phyloP scores from a whole-genome alignment of 345 rosid genomes.

The Cochlearia excelsa region DNA sequence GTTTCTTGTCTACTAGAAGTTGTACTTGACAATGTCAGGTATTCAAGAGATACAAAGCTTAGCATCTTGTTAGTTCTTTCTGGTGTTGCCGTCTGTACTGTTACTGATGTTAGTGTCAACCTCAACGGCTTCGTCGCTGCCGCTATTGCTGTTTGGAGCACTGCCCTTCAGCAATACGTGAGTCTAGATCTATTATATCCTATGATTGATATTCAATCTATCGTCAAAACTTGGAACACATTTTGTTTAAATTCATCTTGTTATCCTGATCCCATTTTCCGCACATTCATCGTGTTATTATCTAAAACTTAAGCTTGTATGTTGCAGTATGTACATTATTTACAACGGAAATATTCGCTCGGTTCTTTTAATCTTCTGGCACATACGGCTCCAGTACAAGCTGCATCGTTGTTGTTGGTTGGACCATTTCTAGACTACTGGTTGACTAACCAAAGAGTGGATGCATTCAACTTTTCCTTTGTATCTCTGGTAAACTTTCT shows the following conservation, averaged over 20 bases:
- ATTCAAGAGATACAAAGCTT: slow-evolving; percentile 95
- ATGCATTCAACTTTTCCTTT: slow-evolving; percentile 56
- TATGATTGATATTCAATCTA: background rate
- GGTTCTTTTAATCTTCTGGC: slow-evolving; percentile 92
- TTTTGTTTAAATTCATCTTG: background rate
- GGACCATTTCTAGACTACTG: slow-evolving; percentile 93
- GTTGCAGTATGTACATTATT: slow-evolving; percentile 88
- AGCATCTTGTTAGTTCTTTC: slow-evolving; percentile 86
- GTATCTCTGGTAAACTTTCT: slow-evolving; percentile 59
- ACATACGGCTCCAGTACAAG: slow-evolving; percentile 97
- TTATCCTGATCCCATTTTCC: background rate
- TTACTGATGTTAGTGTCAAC: slow-evolving; percentile 97
- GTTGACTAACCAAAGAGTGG: slow-evolving; percentile 76
- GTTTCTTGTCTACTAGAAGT: slow-evolving; percentile 95
- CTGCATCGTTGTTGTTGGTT: slow-evolving; percentile 67
- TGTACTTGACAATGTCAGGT: slow-evolving; percentile 82
- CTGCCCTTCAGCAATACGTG: slow-evolving; percentile 95
- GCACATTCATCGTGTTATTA: background rate
- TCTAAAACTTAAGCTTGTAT: background rate
- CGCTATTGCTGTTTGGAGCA: slow-evolving; percentile 94
- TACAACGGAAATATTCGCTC: slow-evolving; percentile 80
- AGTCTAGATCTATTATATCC: slow-evolving; percentile 31
- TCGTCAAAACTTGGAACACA: background rate
- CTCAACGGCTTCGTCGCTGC: slow-evolving; percentile 89
- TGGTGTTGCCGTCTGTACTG: slow-evolving; percentile 98